phyloP scores from a whole-genome alignment of 768 basidiomycete genomes.

The Macrocybe gigantea region DNA sequence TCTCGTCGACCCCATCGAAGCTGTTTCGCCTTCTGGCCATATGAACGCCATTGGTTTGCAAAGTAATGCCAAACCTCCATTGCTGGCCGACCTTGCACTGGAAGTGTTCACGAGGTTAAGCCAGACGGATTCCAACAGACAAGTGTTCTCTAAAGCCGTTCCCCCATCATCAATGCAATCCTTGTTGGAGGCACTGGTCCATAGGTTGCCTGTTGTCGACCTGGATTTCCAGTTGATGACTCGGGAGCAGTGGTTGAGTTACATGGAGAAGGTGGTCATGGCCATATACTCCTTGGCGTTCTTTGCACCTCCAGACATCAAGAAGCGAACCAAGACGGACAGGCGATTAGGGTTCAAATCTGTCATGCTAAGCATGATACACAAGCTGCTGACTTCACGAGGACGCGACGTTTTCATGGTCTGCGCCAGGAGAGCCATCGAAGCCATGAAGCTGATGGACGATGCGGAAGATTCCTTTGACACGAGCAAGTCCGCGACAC shows the following conservation, averaged over 20 bases:
- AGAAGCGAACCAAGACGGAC: constrained; percentile 63
- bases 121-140: constrained; percentile 74
- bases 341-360: constrained; percentile 60
- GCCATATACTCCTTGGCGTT: constrained; percentile 86
- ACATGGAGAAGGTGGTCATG: constrained; percentile 75
- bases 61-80: constrained; percentile 45
- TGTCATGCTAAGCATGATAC: constrained; percentile 67
- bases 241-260: constrained; percentile 67
- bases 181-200: constrained; percentile 67
- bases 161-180: constrained; percentile 51
- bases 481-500: constrained; percentile 48
- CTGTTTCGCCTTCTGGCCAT: constrained; percentile 60
- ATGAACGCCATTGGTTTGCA: constrained; percentile 38
- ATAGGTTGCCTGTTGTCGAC: constrained; percentile 78
- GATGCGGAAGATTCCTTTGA: constrained; percentile 73
- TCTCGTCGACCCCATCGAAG: constrained; percentile 64
- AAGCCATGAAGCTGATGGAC: constrained; percentile 76
- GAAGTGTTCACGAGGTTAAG: constrained; percentile 80
- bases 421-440: constrained; percentile 61
- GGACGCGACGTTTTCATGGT: constrained; percentile 46
- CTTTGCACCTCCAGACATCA: constrained; percentile 70
- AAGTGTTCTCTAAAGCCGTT: constrained; percentile 57
- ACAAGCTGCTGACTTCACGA: constrained; percentile 55
- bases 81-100: constrained; percentile 68
- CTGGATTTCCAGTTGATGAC: constrained; percentile 63